Percentiles rank a stretch among this genome's conserved stretches.
These are phyloP conservation scores for Huntiella savannae DNA, from an alignment of 2,329 filamentous ascomycete species.

Conservation along the genomic window DNA sequence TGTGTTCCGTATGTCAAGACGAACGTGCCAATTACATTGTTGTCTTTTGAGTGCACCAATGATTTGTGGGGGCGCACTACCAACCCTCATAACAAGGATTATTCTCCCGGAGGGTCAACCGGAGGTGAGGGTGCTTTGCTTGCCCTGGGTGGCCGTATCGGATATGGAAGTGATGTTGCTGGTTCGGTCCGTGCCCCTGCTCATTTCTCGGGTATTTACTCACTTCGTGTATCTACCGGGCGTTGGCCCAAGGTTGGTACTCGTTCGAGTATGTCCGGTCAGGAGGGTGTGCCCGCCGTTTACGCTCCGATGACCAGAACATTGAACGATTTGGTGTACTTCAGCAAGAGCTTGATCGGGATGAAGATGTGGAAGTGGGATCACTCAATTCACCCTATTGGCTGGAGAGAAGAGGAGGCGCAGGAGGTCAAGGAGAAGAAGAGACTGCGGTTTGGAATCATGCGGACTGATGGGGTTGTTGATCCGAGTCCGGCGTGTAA, in stretches of 20 bases:
- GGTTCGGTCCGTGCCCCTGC: slow-evolving; percentile 75
- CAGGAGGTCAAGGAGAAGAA: slow-evolving; percentile 40
- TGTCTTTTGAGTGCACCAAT: slow-evolving; percentile 67
- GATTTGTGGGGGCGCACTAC: slow-evolving; percentile 63
- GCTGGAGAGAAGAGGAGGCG: slow-evolving; percentile 49
- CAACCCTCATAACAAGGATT: slow-evolving; percentile 69
- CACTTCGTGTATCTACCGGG: slow-evolving; percentile 69
- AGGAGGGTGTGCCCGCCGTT: slow-evolving; percentile 75
- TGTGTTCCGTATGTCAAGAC: slow-evolving; percentile 89
- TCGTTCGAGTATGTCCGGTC: slow-evolving; percentile 75
- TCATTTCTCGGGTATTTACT: slow-evolving; percentile 79
- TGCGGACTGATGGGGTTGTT: slow-evolving; percentile 66
- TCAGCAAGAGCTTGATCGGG: slow-evolving; percentile 55
- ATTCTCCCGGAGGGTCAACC: slow-evolving; percentile 78
- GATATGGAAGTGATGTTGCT: slow-evolving; percentile 78
- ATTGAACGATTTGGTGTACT: slow-evolving; percentile 64
- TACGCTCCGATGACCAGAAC: slow-evolving; percentile 88
- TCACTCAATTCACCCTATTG: slow-evolving; percentile 65
- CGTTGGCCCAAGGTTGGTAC: slow-evolving; percentile 76
- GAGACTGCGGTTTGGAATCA: slow-evolving; percentile 51
- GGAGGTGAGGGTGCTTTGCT: slow-evolving; percentile 70
- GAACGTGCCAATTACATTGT: slow-evolving; percentile 66
- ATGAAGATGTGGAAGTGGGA: slow-evolving; percentile 87
- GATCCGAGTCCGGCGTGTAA: slow-evolving; percentile 70
- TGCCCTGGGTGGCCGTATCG: slow-evolving; percentile 67